Evolutionary conservation across 495 filamentous ascomycete species (phyloP).

Genomic region (Parmelia sp.): DNA sequence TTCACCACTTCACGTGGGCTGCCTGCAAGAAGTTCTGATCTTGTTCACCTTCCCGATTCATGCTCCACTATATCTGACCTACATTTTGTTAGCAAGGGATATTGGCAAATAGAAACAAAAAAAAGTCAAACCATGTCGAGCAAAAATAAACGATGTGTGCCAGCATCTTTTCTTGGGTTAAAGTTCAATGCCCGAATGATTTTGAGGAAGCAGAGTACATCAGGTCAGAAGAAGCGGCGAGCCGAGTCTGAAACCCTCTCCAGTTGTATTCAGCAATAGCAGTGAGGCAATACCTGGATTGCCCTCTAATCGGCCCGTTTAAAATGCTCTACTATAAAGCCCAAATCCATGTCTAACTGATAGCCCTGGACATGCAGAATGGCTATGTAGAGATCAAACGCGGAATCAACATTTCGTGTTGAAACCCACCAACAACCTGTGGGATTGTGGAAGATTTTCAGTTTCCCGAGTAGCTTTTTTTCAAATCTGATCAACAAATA

Average conservation of each 20-base stretch:
- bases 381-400: not conserved
- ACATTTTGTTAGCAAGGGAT: not conserved
- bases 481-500: not conserved
- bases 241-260: not conserved
- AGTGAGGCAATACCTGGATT: not conserved
- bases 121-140: slow-evolving; percentile 30
- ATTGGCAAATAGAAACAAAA: not conserved
- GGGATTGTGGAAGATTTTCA: not conserved
- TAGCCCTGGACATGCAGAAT: not conserved
- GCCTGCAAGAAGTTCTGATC: not conserved
- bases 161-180: slow-evolving; percentile 7
- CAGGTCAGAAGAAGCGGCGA: not conserved
- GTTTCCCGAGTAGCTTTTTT: not conserved
- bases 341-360: not conserved
- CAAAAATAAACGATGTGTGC: slow-evolving; percentile 38
- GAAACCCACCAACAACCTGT: not conserved
- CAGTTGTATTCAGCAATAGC: not conserved
- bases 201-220: not conserved
- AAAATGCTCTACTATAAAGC: not conserved
- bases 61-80: not conserved
- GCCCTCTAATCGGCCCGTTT: not conserved
- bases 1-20: not conserved
- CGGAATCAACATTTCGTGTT: not conserved
- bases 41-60: not conserved
- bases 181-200: not conserved